Conservation (phyloP, 2,329 filamentous ascomycete species). For the Westerdykella ornata region DNA sequence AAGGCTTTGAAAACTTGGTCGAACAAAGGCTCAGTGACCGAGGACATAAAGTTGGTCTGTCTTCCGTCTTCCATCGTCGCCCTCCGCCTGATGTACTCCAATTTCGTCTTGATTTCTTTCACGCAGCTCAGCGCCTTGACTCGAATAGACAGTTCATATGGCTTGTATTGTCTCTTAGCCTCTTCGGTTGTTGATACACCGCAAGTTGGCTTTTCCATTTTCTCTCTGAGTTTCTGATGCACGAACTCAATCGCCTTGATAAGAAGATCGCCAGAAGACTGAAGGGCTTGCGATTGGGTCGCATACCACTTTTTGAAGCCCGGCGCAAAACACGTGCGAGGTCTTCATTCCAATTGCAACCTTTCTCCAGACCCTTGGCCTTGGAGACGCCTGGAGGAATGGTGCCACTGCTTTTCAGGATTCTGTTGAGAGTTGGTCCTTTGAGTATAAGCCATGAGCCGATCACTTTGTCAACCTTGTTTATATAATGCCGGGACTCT, state of each 20-base stretch:
- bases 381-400: constrained; percentile 10
- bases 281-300: constrained; percentile 4
- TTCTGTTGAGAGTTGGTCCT: constrained; percentile 9
- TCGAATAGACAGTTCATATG: constrained; percentile 1
- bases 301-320: constrained; percentile 9
- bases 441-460: constrained; percentile 6
- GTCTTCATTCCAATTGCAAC: constrained; percentile 16
- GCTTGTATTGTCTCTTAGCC: constrained; percentile 11
- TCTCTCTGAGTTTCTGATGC: background rate
- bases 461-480: constrained; percentile 2
- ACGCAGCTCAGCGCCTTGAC: constrained; percentile 7
- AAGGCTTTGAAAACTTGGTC: constrained; percentile 7
- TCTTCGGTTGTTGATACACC: constrained; percentile 14
- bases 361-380: constrained; percentile 14
- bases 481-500: constrained; percentile 3
- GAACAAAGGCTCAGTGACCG: constrained; percentile 11
- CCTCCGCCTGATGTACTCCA: background rate
- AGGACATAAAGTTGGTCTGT: constrained; percentile 12
- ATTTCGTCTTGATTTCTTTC: constrained; percentile 2
- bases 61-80: constrained; percentile 10
- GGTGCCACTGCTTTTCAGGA: constrained; percentile 11
- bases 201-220: constrained; percentile 9
- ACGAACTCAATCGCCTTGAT: constrained; percentile 1
- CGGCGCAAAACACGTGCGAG: constrained; percentile 10
- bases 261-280: background rate